phyloP scores from a whole-genome alignment of 129 eudicot genomes.

The Saposhnikovia divaricata region DNA sequence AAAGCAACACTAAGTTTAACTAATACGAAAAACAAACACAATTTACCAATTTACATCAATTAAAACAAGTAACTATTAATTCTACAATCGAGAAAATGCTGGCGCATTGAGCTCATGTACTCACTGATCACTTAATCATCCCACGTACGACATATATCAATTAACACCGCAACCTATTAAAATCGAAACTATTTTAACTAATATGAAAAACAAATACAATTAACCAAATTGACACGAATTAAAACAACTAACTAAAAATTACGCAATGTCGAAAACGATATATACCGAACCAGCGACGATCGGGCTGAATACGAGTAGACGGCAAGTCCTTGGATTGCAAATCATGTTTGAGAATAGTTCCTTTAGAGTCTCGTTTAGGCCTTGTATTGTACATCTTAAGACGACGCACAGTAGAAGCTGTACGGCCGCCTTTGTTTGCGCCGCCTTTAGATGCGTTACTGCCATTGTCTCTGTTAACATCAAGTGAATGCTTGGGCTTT shows the following conservation, averaged over 20 bases:
- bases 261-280: background rate
- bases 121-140: no score
- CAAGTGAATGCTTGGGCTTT: slow-evolving; percentile 88
- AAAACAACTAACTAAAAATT: no score
- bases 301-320: slow-evolving; percentile 71
- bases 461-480: slow-evolving; percentile 46
- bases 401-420: slow-evolving; percentile 87
- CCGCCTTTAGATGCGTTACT: slow-evolving; percentile 7
- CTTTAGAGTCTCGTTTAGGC: slow-evolving; percentile 65
- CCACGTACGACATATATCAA: background rate
- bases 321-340: slow-evolving; percentile 73
- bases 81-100: no score
- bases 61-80: no score
- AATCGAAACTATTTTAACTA: no score
- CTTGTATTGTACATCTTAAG: slow-evolving; percentile 85
- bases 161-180: no score
- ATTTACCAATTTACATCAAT: no score
- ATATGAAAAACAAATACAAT: background rate
- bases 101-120: background rate
- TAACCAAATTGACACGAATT: background rate
- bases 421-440: slow-evolving; percentile 55
- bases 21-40: no score
- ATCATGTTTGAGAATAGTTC: slow-evolving; percentile 47
- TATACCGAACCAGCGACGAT: slow-evolving; percentile 81
- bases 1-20: no score